Percentiles rank a stretch among this genome's conserved stretches.
phyloP scores from a whole-genome alignment of 1,139 yeast species.

The Taphrina betulina region DNA sequence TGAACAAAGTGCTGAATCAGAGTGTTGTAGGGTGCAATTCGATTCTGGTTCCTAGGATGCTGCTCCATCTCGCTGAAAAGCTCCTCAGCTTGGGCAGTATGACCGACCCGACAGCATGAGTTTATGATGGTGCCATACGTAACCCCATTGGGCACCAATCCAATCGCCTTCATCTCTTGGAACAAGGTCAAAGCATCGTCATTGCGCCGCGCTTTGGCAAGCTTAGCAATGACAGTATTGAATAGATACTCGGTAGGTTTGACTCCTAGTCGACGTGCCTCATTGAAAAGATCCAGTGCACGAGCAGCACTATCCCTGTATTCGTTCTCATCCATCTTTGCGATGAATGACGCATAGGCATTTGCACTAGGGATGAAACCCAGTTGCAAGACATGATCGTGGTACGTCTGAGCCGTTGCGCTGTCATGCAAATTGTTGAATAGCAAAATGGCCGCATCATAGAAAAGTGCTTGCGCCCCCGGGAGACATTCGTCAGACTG shows the following conservation, averaged over 20 bases:
- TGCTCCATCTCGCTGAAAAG: constrained; percentile 46
- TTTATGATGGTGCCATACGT: constrained; percentile 49
- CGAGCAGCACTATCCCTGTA: constrained; percentile 45
- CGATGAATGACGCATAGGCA: constrained; percentile 46
- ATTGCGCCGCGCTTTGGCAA: constrained; percentile 46
- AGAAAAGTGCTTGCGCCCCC: constrained; percentile 34
- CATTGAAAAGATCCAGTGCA: constrained; percentile 45
- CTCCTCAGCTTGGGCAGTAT: constrained; percentile 43
- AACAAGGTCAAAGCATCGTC: constrained; percentile 44
- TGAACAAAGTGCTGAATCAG: constrained; percentile 48
- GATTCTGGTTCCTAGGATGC: constrained; percentile 42
- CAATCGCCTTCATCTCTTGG: constrained; percentile 44
- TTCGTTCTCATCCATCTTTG: constrained; percentile 40
- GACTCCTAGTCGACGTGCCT: constrained; percentile 44
- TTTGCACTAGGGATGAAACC: constrained; percentile 46
- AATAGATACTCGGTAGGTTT: constrained; percentile 45
- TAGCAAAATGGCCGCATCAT: constrained; percentile 29
- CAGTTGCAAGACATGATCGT: constrained; percentile 41
- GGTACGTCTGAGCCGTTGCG: constrained; percentile 23
- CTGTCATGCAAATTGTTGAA: constrained; percentile 12
- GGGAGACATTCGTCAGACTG: constrained; percentile 34
- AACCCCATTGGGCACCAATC: constrained; percentile 42
- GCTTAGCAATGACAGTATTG: constrained; percentile 46
- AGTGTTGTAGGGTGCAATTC: constrained; percentile 48
- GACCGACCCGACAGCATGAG: constrained; percentile 47